A percentile compares a stretch with the other conserved stretches of the same genome.
phyloP scores from a whole-genome alignment of 495 filamentous ascomycete species.

The Tetracladium setigerum region DNA sequence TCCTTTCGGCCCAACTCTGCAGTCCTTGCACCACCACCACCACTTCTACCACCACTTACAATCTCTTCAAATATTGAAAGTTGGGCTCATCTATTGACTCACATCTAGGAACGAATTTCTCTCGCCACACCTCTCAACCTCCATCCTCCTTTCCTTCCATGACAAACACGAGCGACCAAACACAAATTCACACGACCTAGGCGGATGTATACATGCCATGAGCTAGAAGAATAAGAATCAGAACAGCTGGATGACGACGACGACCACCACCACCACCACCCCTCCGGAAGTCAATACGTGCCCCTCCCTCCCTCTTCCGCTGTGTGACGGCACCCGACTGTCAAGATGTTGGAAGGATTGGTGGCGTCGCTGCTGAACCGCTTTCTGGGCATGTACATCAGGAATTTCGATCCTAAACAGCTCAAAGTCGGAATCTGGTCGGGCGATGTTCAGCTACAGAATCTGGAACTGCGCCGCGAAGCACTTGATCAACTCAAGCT shows the following conservation, averaged over 20 bases:
- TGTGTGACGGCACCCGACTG: slow-evolving; percentile 41
- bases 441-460: slow-evolving; percentile 86
- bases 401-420: slow-evolving; percentile 95
- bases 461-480: slow-evolving; percentile 87
- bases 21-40: no score
- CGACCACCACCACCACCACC: no score
- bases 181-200: not conserved
- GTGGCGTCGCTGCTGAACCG: slow-evolving; percentile 91
- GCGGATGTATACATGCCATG: not conserved
- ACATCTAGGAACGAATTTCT: no score
- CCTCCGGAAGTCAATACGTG: slow-evolving; percentile 18
- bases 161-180: no score
- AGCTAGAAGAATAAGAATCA: not conserved
- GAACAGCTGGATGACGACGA: slow-evolving; percentile 11
- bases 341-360: slow-evolving; percentile 55
- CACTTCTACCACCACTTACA: no score
- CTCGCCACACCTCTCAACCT: no score
- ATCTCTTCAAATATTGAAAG: no score
- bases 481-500: slow-evolving; percentile 94
- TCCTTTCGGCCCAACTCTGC: no score
- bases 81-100: no score
- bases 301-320: slow-evolving; percentile 32
- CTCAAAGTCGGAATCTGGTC: slow-evolving; percentile 98
- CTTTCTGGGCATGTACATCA: slow-evolving; percentile 98
- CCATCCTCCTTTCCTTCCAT: no score